phyloP scores from a whole-genome alignment of 768 basidiomycete genomes.

The Mycena olivaceomarginata region DNA sequence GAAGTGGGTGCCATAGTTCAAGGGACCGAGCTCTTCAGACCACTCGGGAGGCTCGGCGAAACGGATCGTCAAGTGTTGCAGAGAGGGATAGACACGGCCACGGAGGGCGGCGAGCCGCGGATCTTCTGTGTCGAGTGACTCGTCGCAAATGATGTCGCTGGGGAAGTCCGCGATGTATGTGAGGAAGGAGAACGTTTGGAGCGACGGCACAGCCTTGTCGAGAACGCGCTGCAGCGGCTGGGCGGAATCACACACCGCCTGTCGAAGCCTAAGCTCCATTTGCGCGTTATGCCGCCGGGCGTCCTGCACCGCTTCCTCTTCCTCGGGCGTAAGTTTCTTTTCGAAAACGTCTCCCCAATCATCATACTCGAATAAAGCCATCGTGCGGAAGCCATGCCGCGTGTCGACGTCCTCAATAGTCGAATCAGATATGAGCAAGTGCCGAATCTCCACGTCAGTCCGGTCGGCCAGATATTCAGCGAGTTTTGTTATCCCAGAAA shows the following conservation, averaged over 20 bases:
- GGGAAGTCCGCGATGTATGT: background rate
- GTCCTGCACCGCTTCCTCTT: background rate
- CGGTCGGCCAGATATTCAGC: background rate
- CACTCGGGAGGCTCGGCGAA: too few relatives aligned
- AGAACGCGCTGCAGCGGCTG: background rate
- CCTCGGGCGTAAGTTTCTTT: constrained; percentile 2
- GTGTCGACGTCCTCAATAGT: background rate
- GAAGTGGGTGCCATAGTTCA: background rate
- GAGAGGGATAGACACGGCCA: background rate
- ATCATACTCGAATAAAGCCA: background rate
- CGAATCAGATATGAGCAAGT: constrained; percentile 1
- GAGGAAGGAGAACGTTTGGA: background rate
- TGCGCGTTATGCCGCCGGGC: background rate
- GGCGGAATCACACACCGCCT: background rate
- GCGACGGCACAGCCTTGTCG: background rate
- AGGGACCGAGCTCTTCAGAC: too few relatives aligned
- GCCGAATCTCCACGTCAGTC: background rate
- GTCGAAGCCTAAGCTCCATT: background rate
- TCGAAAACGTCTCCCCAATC: background rate
- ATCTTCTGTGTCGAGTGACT: background rate
- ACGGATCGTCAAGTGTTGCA: background rate
- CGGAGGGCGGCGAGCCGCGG: background rate
- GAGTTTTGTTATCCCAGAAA: background rate
- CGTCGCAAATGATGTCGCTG: background rate
- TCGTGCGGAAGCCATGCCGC: background rate